phyloP scores from a whole-genome alignment of 2,329 filamentous ascomycete genomes.

The Trichophyton equinum region DNA sequence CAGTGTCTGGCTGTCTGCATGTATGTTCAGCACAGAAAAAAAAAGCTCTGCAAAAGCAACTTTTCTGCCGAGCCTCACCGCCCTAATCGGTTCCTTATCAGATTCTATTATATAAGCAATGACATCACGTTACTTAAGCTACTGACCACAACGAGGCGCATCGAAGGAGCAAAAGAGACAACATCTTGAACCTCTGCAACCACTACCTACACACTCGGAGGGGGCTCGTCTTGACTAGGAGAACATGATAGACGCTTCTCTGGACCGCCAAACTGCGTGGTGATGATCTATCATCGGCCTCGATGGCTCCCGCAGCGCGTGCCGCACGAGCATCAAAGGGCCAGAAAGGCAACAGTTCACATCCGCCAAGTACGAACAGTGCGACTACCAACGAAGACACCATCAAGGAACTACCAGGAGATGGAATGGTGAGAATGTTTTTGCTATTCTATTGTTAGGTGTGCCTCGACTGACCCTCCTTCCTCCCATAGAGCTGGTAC shows the following conservation, averaged over 20 bases:
- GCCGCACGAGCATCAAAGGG: background rate
- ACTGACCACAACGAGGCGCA: slow-evolving; percentile 4
- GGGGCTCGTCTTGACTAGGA: background rate
- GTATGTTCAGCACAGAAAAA: background rate
- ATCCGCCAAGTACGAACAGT: background rate
- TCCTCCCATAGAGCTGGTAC: slow-evolving; percentile 30
- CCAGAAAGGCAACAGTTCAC: background rate
- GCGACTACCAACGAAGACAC: background rate
- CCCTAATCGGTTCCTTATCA: background rate
- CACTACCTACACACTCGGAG: background rate
- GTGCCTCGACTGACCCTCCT: slow-evolving; percentile 5
- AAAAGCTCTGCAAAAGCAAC: background rate
- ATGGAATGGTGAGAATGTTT: background rate
- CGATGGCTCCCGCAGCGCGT: slow-evolving; percentile 30
- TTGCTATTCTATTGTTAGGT: background rate
- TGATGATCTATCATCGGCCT: slow-evolving; percentile 24
- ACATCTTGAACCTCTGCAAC: background rate
- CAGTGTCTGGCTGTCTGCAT: background rate
- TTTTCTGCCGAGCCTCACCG: slow-evolving; percentile 1
- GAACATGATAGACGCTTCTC: background rate
- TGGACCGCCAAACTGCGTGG: slow-evolving; percentile 11
- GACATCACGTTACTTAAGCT: slow-evolving; percentile 11
- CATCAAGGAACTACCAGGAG: background rate
- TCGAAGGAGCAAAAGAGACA: background rate
- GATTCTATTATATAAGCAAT: slow-evolving; percentile 6